Base-by-base conservation (phyloP, 371 early-diverging fungal genomes). In the Amoeboaphelidium protococcarum region DNA sequence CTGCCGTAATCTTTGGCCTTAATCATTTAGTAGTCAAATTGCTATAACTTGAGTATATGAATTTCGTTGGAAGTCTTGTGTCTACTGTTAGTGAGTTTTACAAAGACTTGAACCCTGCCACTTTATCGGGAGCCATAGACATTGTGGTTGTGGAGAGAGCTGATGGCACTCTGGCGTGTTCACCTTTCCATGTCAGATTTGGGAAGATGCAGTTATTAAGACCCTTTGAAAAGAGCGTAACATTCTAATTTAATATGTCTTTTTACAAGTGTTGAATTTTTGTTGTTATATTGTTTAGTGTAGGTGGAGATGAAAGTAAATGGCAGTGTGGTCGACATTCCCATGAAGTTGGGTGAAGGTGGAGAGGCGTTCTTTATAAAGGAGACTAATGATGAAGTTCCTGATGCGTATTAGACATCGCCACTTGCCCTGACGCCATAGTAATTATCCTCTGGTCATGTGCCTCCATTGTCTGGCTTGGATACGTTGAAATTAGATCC, bases 101-200 rank as follows among this genome's bases (percentile, higher is more conserved):
- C 67, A 86, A 78, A 51, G 91, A 88, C 55, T 74, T 97, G 46
- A 98, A 98, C 58, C 96, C 97, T 2, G 72, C 94, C 0, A 96
- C 97, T 0, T 73, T 98, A 25, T 85, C 88, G 13, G 99, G 99
- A 26, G 94, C 96, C 27, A 94, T 95, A 61, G 99, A 98, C 62
- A 76, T 98, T 43, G 76, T 98, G 6, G 95, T 92, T 13, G 84
- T 92, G 13, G 75, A 88, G 56, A 77, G 74, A 52, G 52, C 63
- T 26, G 66, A 78, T 56, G 91, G 89, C 19, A 54, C 74, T 25
- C 62, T 89, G 24, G 62, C 69, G 10, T 87, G 91, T 58, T 86
- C 92, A 4, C 95, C 96, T 2, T 98, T 96, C 57, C 96, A 97
- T 63, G 90, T 96, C n/a, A 72, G 96, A 27, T 96, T 98, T 58